Evolutionary conservation across 352 stramenopile genomes (phyloP), one percentile per base, ranked within the genome.

Genomic region (Phytophthora podocarpi): DNA sequence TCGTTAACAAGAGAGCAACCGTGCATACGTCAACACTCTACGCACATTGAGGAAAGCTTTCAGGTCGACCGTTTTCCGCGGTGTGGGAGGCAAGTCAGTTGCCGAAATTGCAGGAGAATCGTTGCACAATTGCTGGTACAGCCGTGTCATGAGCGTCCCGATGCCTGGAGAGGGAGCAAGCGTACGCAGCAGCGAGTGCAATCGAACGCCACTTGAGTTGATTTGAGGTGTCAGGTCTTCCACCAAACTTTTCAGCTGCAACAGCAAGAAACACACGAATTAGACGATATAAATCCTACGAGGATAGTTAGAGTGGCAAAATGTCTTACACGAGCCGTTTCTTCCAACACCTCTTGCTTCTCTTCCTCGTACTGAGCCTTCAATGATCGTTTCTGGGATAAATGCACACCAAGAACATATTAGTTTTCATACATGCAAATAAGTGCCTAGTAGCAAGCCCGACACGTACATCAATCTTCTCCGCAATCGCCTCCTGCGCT

Each of bases 281-380:
- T 16, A 65, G 24, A 40, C 8, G 7, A 36, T 11, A 5, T 21
- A 48, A 41, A 20, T 24, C 18, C 0, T 28, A 42, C n/a, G 9
- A 45, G 3, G 1, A 32, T 18, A n/a, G n/a, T n/a, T n/a, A n/a
- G 21, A 26, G 18, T 8, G 9, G 40, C 0, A 5, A 37, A 12
- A 57, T 15, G 7, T 64, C 74, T 54, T 69, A 91, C 82, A 55
- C 90, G 78, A 8, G 55, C 36, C 31, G 70, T 80, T 62, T 91
- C 80, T 26, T 89, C 80, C 26, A 85, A 57, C n/a, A 88, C 31
- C 53, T 84, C 78, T 13, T 76, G 49, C 18, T 76, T 74, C 30
- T 91, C 82, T 34, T 85, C 70, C 26, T 87, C 76, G 40, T 90
- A 91, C 46, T 91, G 82, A 30, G 55, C 48, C 59, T 88, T 91